Base-by-base conservation (phyloP, 2,329 filamentous ascomycete species). In the Trichoderma arundinaceum region DNA sequence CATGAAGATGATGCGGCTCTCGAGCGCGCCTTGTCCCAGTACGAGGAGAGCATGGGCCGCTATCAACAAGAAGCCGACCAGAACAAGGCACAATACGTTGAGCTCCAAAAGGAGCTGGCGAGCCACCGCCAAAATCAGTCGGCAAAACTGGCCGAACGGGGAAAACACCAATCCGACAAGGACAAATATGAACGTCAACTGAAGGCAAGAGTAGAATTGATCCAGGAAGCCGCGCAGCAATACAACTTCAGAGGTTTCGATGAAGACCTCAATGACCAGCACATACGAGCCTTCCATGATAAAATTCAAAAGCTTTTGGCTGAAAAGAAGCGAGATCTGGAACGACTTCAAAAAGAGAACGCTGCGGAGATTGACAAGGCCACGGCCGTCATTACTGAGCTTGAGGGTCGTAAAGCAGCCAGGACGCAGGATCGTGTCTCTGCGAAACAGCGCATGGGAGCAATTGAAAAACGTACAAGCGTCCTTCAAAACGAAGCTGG, bases 201-300 rank as follows among this genome's bases (percentile, higher is more conserved):
- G 3, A 82, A 87, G 70, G 82, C 86, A 51, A 90, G 94, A 44
- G 84, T 90, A 72, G 83, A 85, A 9, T 85, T 96, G 76, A 88
- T 97, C 64, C 92, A 89, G 69, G 89, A 94, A 65, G 88, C 92
- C 43, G 92, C 94, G 15, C 84, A 87, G 52, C 83, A 83, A 32
- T 91, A 97, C 76, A 88, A 87, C 66, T 91, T 99, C 68, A 89
- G 92, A 39, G 94, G 94, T 0, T 97, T 91, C 73, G 92, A 97
- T 68, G 86, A 89, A 19, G 88, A 93, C 12, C 79, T 97, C 51
- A 88, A 89, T 38, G 90, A 96, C 62, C 82, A 81, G 33, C 87
- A 92, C 64, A 88, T 96, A 43, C 82, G 85, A 44, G 84, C 89
- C 2, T 98, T 98, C 75, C 88, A 92, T 76, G 88, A 90, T 6